phyloP scores from a whole-genome alignment of 179 eudicot species.

The Camellia oleifera region DNA sequence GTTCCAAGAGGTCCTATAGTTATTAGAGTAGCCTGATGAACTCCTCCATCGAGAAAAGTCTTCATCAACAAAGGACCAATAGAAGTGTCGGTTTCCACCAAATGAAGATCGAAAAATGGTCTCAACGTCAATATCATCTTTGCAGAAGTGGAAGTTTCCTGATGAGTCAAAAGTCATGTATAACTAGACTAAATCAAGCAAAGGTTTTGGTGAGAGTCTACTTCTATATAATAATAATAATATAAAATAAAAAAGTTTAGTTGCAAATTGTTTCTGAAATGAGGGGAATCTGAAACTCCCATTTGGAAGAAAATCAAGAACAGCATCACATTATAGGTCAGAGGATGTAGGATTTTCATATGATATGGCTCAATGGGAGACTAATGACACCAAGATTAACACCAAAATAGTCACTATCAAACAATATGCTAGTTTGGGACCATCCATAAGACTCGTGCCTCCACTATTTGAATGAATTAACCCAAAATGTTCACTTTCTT shows the following conservation, averaged over 20 bases:
- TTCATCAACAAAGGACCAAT: conserved; percentile 71
- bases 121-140: conserved; percentile 58
- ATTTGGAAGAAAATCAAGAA: conserved; percentile 4
- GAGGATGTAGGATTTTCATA: not conserved
- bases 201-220: not conserved
- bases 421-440: not conserved
- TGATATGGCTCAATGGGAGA: conserved; percentile 3
- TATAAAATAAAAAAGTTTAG: no score
- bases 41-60: conserved; percentile 43
- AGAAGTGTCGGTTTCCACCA: conserved; percentile 47
- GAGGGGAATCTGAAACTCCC: not conserved
- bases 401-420: not conserved
- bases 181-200: not conserved
- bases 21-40: conserved; percentile 50
- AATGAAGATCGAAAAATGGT: conserved; percentile 55
- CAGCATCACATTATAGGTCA: not conserved
- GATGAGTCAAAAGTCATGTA: conserved; percentile 19
- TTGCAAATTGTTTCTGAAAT: not conserved
- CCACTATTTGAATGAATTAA: not conserved
- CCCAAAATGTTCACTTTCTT: not conserved
- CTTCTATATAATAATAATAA: not conserved
- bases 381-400: not conserved
- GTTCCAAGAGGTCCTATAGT: conserved; percentile 42
- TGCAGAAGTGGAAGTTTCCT: conserved; percentile 68
- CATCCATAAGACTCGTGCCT: conserved; percentile 3